Evolutionary conservation across 495 filamentous ascomycete species (phyloP), one percentile per base, ranked within the genome.

Genomic region (Penicillium soppii): DNA sequence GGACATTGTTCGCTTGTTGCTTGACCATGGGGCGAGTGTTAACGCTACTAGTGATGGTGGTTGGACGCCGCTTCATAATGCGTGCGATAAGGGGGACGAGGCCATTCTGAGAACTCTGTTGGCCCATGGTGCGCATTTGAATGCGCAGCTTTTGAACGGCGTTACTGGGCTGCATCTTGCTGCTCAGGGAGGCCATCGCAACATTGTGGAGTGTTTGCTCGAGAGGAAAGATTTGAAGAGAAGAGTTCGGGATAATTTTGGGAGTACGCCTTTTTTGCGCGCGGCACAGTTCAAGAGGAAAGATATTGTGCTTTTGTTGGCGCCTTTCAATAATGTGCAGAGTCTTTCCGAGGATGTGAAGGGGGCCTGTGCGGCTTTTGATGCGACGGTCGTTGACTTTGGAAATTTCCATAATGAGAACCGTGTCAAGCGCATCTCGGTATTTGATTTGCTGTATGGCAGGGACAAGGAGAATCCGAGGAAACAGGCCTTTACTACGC

Each of bases 351-450:
- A 74, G 4, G 75, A 82, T 60, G 82, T 82, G 5, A 70, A 72
- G 15, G 73, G 71, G 13, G 84, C 85, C 5, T 82, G 76, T 50
- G 73, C 77, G 52, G 79, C 78, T 0, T 87, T 87, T 58, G 80
- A 85, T 49, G 83, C 83, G 5, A 86, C 83, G 1, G 74, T 88
- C 40, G 83, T 88, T 7, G 84, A 87, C 57, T 88, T 88, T 59
- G 83, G 83, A 10, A 78, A 83, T 45, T 85, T 84, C 53, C 79
- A 80, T 39, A 86, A 86, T 58, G 80, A 79, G 53, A 82, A 81
- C 48, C 76, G 83, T 7, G 72, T 78, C 20, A 74, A 74, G 58
- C 72, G 72, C 38, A 70, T 64, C 19, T 78, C 80, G 1, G 80
- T 85, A 1, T 84, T 74, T 47, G 80, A 88, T 26, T 53, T 86